Evolutionary conservation across 192 early-diverging fungal species (phyloP), one percentile per base, ranked within the genome.

Genomic region (Chytriomyces hyalinus): DNA sequence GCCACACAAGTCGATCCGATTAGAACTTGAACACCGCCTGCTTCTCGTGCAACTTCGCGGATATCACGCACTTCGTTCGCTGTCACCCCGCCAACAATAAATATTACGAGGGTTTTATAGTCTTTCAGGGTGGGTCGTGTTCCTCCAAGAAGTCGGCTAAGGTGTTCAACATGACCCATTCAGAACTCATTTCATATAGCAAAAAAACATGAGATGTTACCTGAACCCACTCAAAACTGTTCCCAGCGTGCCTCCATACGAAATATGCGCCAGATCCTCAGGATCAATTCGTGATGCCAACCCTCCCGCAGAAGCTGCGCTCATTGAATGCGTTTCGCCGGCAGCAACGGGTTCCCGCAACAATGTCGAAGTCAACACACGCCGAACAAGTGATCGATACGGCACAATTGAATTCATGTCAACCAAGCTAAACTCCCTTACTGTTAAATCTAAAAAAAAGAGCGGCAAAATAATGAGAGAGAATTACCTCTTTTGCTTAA

Each of bases 191-290:
- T 0, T 36, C 1, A 36, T 36, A 5, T 4, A 65, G 26, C 2
- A 36, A 68, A 17, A 45, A 15, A 2, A 48, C 13, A 46, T 4
- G 49, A 26, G n/a, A 36, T 20, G 3, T 9, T 20, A 49, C 28
- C 66, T 70, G 60, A 77, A 77, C 45, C 61, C 61, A 46, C 61
- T 77, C 22, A 77, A 49, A 6, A 77, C 76, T 4, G 46, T 69
- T 9, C 76, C 76, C 24, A 77, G 48, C 10, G 76, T 77, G 4
- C 76, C 76, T 5, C 67, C 66, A 36, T 77, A 70, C 9, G 76
- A 44, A 61, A 77, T 68, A 61, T 77, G 76, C 65, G 3, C 4
- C 13, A 75, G 22, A 50, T 68, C 67, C 15, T 43, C 63, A 15
- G 36, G 11, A 13, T 65, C 63, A 20, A 43, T 65, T 26, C 20